phyloP scores from a whole-genome alignment of 1,284 basidiomycete genomes.

The Trametes hirsuta region DNA sequence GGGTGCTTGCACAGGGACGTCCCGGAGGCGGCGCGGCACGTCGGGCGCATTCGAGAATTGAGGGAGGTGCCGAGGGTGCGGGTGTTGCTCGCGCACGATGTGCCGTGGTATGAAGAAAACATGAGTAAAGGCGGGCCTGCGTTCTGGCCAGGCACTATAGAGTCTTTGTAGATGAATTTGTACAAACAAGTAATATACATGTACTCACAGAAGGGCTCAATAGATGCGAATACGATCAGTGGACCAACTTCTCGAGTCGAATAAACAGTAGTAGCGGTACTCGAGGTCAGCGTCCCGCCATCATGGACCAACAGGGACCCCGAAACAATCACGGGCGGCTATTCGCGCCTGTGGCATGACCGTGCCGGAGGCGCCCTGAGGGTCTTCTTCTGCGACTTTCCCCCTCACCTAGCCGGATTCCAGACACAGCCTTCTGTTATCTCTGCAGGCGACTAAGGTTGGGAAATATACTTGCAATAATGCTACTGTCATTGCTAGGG shows the following conservation, averaged over 20 bases:
- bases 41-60: conserved; percentile 45
- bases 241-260: too few species aligned
- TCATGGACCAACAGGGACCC: too few species aligned
- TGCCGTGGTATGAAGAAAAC: conserved; percentile 52
- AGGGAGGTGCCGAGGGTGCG: conserved; percentile 41
- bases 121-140: conserved; percentile 36
- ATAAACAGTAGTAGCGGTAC: too few species aligned
- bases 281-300: too few species aligned
- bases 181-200: too few species aligned
- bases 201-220: too few species aligned
- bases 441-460: too few species aligned
- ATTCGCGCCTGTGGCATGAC: too few species aligned
- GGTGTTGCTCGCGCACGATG: conserved; percentile 57
- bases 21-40: conserved; percentile 44
- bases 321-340: too few species aligned
- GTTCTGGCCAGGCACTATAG: conserved; percentile 45
- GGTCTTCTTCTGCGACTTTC: background rate
- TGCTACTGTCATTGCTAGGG: background rate
- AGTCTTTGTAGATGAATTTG: conserved; percentile 4
- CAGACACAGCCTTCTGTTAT: background rate
- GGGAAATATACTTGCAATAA: background rate
- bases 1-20: conserved; percentile 49
- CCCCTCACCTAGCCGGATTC: background rate
- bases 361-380: too few species aligned
- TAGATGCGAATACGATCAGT: too few species aligned